A percentile compares a stretch with the other conserved stretches of the same genome.
phyloP scores from a whole-genome alignment of 2,329 filamentous ascomycete species.

The Diaporthe caulivora region DNA sequence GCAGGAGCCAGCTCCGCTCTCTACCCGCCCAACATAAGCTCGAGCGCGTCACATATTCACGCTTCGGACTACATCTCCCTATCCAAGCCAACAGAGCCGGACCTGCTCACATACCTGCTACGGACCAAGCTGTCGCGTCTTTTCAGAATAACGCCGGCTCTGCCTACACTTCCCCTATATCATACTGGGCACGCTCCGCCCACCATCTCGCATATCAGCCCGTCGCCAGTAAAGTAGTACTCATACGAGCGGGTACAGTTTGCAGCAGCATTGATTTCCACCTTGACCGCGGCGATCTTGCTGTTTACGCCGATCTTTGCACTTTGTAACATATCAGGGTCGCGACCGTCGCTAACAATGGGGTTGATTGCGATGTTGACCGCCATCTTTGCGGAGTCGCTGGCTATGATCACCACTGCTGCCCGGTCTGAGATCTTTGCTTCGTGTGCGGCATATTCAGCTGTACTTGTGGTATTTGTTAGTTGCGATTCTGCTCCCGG shows the following conservation, averaged over 20 bases:
- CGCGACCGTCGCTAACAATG: slow-evolving; percentile 30
- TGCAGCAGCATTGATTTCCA: not conserved
- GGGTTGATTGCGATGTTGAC: slow-evolving; percentile 38
- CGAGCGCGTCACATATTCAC: not conserved
- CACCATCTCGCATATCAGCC: not conserved
- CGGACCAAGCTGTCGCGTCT: not conserved
- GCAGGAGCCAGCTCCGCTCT: not conserved
- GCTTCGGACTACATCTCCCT: slow-evolving; percentile 19
- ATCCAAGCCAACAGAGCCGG: not conserved
- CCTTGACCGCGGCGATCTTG: not conserved
- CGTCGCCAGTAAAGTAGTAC: not conserved
- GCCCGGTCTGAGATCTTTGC: slow-evolving; percentile 36
- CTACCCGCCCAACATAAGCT: slow-evolving; percentile 8
- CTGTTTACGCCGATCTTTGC: slow-evolving; percentile 27
- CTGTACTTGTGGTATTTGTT: slow-evolving; percentile 26
- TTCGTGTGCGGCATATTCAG: slow-evolving; percentile 38
- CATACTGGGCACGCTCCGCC: not conserved
- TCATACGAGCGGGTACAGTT: not conserved
- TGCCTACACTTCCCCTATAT: not conserved
- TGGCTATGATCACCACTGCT: slow-evolving; percentile 34
- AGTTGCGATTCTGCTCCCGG: slow-evolving; percentile 34
- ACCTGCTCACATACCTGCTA: slow-evolving; percentile 5
- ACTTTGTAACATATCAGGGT: slow-evolving; percentile 18
- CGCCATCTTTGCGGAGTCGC: slow-evolving; percentile 14
- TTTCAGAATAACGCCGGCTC: not conserved